phyloP scores from a whole-genome alignment of 495 filamentous ascomycete species.

The Hypoxylon perforatum region DNA sequence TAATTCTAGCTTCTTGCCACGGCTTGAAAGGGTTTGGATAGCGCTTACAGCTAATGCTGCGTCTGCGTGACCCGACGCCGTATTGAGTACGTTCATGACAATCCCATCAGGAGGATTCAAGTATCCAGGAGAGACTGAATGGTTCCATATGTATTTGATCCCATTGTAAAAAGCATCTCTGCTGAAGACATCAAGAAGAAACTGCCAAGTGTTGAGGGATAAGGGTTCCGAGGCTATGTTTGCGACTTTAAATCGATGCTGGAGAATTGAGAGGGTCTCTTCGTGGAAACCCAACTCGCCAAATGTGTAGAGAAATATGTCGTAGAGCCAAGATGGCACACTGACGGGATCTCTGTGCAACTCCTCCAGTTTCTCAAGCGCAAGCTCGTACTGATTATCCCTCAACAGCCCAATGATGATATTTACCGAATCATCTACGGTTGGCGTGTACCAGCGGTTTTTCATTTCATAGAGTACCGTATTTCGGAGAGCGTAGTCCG shows the following conservation, averaged over 20 bases:
- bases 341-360: slow-evolving; percentile 67
- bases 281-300: slow-evolving; percentile 77
- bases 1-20: slow-evolving; percentile 61
- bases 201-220: slow-evolving; percentile 66
- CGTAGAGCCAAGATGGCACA: slow-evolving; percentile 77
- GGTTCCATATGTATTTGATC: slow-evolving; percentile 66
- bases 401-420: slow-evolving; percentile 79
- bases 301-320: slow-evolving; percentile 76
- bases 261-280: slow-evolving; percentile 75
- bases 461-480: slow-evolving; percentile 77
- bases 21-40: slow-evolving; percentile 66
- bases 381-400: slow-evolving; percentile 84
- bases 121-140: slow-evolving; percentile 70
- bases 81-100: slow-evolving; percentile 71
- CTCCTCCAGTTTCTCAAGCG: slow-evolving; percentile 75
- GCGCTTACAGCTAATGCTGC: slow-evolving; percentile 73
- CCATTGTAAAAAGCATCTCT: slow-evolving; percentile 51
- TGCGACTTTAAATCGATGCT: slow-evolving; percentile 58
- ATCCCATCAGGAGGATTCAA: slow-evolving; percentile 74
- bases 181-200: slow-evolving; percentile 76
- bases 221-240: slow-evolving; percentile 54
- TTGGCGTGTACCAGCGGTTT: slow-evolving; percentile 74
- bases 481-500: slow-evolving; percentile 80
- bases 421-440: slow-evolving; percentile 70
- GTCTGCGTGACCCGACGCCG: slow-evolving; percentile 75